Evolutionary conservation across 352 stramenopile species (phyloP), one percentile per base, ranked within the genome.

Genomic region (Globisporangium echinulatum): DNA sequence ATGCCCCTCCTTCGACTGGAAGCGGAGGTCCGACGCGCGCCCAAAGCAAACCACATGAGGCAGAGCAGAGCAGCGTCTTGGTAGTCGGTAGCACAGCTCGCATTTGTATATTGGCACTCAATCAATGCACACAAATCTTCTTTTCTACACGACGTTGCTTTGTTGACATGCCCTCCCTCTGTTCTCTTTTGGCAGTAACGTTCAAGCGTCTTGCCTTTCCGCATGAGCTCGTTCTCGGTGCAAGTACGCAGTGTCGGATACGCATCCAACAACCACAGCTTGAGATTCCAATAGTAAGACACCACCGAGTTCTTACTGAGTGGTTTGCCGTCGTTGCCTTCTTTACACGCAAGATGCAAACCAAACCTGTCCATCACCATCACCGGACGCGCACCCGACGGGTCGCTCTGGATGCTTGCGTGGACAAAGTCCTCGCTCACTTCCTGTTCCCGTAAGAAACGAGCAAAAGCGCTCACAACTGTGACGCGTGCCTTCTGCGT

Each of bases 331-430:
- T 48, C 11, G 3, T 11, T 37, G 8, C 40, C 40, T 38, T 3
- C 8, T 1, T 8, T 25, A 40, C n/a, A 17, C 4, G 40, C 40
- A 14, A 50, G 19, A 11, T 50, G 11, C 40, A 51, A n/a, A 6
- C 7, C 40, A 19, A 58, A 58, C 53, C 36, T 58, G 9, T 51
- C 10, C 38, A 58, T 38, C 17, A 58, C 17, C 4, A 39, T 6
- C 2, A 58, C 39, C 15, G 42, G 10, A 19, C 43, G 19, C 15
- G 40, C 9, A 5, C 53, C 17, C 4, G 53, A 51, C 4, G 53
- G 53, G 17, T 58, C 40, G 7, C n/a, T 38, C 4, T 39, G 17
- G 39, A 57, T 49, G 19, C 9, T 19, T 13, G 46, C 46, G 46
- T 50, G 46, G 46, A 50, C 46, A 50, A n/a, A 50, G 40, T 44